phyloP scores from a whole-genome alignment of 257 asterid species.

The Fraxinus americana region DNA sequence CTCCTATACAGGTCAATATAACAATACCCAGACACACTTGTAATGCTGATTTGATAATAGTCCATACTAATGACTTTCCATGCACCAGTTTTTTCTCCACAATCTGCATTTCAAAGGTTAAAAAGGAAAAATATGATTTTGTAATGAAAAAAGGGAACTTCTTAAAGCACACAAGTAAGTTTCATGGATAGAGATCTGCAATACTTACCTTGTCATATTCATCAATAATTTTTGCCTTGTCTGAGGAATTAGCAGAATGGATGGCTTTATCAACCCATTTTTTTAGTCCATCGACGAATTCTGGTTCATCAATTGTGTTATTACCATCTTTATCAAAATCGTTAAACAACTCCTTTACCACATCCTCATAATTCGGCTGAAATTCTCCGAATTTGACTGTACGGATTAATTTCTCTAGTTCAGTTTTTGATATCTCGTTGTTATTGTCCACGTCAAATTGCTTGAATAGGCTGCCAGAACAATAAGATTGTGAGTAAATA shows the following conservation, averaged over 20 bases:
- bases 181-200: neutral
- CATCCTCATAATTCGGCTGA: conserved; percentile 33
- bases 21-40: neutral
- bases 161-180: neutral
- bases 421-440: conserved; percentile 36
- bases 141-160: neutral
- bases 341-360: conserved; percentile 39
- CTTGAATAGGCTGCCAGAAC: conserved; percentile 47
- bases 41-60: neutral
- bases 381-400: conserved; percentile 47
- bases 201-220: conserved; percentile 45
- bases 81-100: conserved; percentile 35
- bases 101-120: conserved; percentile 29
- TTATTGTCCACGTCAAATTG: conserved; percentile 35
- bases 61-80: neutral
- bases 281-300: conserved; percentile 44
- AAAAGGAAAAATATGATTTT: neutral
- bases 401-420: conserved; percentile 44
- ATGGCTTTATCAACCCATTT: conserved; percentile 47
- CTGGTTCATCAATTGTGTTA: conserved; percentile 38
- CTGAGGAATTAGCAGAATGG: conserved; percentile 28
- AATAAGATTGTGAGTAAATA: conserved; percentile 1
- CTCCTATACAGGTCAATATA: neutral
- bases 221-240: conserved; percentile 27
- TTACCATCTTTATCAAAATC: conserved; percentile 42